Evolutionary conservation across 257 asterid genomes (phyloP).

Genomic region (Rhazya stricta): DNA sequence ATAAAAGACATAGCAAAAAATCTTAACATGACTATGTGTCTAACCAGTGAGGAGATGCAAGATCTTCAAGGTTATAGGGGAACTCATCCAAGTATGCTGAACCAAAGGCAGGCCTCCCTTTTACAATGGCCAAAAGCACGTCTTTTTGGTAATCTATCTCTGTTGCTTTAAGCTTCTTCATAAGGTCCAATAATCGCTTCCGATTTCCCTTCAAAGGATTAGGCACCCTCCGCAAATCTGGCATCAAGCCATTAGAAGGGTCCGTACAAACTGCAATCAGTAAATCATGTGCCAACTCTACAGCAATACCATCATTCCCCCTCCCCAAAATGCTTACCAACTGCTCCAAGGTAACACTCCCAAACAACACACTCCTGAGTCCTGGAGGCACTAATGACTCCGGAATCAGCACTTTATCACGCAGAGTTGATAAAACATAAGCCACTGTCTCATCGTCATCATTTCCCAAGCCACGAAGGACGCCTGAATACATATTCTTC

Average conservation of each 20-base stretch:
- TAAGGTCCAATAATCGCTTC: slow-evolving; percentile 70
- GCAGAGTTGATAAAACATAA: slow-evolving; percentile 46
- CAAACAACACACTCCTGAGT: slow-evolving; percentile 87
- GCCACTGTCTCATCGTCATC: slow-evolving; percentile 73
- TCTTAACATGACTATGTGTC: slow-evolving; percentile 25
- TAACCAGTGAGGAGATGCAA: slow-evolving; percentile 73
- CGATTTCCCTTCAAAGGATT: slow-evolving; percentile 69
- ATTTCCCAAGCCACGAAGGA: slow-evolving; percentile 71
- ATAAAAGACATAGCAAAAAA: slow-evolving; percentile 7
- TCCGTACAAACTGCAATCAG: slow-evolving; percentile 65
- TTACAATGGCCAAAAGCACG: slow-evolving; percentile 69
- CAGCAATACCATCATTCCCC: slow-evolving; percentile 50
- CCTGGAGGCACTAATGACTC: slow-evolving; percentile 77
- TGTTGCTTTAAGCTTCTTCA: slow-evolving; percentile 78
- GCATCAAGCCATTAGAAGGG: slow-evolving; percentile 88
- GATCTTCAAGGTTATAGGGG: slow-evolving; percentile 77
- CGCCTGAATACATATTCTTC: slow-evolving; percentile 87
- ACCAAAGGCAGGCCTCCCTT: slow-evolving; percentile 68
- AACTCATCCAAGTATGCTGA: slow-evolving; percentile 78
- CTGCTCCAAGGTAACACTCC: slow-evolving; percentile 85
- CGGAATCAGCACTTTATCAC: slow-evolving; percentile 62
- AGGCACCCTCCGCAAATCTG: slow-evolving; percentile 62
- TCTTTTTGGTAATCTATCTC: slow-evolving; percentile 57
- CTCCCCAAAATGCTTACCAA: slow-evolving; percentile 62
- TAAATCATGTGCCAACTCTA: slow-evolving; percentile 60